Evolutionary conservation across 2,329 filamentous ascomycete genomes (phyloP), one percentile per base, ranked within the genome.

Genomic region (Fusarium sp.): DNA sequence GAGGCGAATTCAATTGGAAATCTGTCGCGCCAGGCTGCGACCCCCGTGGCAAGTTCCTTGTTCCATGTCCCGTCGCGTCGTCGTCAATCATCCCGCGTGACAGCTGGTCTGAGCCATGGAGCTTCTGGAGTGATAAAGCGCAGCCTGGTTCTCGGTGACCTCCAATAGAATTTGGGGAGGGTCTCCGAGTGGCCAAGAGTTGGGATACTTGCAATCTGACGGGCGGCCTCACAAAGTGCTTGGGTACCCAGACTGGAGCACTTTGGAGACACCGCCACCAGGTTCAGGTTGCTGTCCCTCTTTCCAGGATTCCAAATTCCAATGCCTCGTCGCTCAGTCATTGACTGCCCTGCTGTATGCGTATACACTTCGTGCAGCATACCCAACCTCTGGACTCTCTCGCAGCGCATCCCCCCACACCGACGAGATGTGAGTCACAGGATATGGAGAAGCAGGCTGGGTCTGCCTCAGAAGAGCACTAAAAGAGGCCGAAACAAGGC

Each of bases 381-480:
- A 39, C 59, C 61, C 58, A 66, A 59, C 25, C 60, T 54, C 57
- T 64, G 39, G 35, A 10, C 45, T 61, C 34, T 58, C 58, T 72
- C 64, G 63, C 41, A 43, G 10, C 41, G 41, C 32, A 59, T 64
- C 68, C 66, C 66, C 64, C 73, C 71, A 73, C 74, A 75, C 70
- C 59, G 61, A 75, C 66, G 63, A 66, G 62, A 67, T 76, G 68
- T 79, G 77, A 79, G 77, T 79, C 77, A 79, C 77, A 79, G 69
- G 73, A 74, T 72, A 71, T 67, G 63, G 64, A 73, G 67, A 72
- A 78, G 66, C 67, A 75, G 70, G 74, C 70, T 75, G 71, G 59
- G 63, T 57, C 68, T 76, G 43, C 70, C 50, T 60, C 70, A 75
- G 68, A 75, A 64, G 54, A 69, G 60, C 45, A 72, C 65, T 67